phyloP scores from a whole-genome alignment of 768 basidiomycete genomes.

The Lyophyllum decastes region DNA sequence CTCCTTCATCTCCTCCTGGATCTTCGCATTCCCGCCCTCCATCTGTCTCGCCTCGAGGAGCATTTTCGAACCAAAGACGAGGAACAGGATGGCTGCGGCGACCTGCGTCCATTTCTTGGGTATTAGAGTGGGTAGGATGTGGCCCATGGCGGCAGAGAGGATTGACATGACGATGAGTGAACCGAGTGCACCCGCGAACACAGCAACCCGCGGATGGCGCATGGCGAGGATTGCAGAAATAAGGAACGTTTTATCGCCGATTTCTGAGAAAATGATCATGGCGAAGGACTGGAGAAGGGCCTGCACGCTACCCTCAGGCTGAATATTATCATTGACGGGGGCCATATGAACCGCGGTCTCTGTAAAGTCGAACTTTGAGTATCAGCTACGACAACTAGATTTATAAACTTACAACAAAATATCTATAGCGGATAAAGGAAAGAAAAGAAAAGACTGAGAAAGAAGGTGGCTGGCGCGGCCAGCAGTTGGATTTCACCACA shows the following conservation, averaged over 20 bases:
- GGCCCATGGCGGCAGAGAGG: constrained; percentile 91
- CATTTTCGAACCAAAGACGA: constrained; percentile 92
- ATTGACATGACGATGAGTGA: constrained; percentile 93
- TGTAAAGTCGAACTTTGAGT: neutral
- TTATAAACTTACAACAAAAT: neutral
- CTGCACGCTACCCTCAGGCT: constrained; percentile 37
- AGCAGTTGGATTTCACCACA: neutral
- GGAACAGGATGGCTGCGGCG: constrained; percentile 79
- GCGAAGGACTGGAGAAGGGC: constrained; percentile 78
- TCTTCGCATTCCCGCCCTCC: constrained; percentile 76
- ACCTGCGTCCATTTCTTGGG: constrained; percentile 72
- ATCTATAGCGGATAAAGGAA: neutral
- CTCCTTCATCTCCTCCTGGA: constrained; percentile 93
- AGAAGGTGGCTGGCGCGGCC: neutral
- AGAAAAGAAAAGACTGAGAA: neutral
- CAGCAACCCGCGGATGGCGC: constrained; percentile 83
- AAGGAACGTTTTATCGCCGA: constrained; percentile 96
- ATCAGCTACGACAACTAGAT: neutral
- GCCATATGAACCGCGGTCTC: constrained; percentile 4
- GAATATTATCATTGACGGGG: constrained; percentile 7
- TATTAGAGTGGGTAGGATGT: constrained; percentile 82
- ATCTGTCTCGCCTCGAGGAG: constrained; percentile 81
- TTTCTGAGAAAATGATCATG: constrained; percentile 92
- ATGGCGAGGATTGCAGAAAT: constrained; percentile 85
- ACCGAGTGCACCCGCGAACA: constrained; percentile 87